Evolutionary conservation across 805 yeast species (phyloP), one percentile per base, ranked within the genome.

Genomic region (Wickerhamiella sorbophila): DNA sequence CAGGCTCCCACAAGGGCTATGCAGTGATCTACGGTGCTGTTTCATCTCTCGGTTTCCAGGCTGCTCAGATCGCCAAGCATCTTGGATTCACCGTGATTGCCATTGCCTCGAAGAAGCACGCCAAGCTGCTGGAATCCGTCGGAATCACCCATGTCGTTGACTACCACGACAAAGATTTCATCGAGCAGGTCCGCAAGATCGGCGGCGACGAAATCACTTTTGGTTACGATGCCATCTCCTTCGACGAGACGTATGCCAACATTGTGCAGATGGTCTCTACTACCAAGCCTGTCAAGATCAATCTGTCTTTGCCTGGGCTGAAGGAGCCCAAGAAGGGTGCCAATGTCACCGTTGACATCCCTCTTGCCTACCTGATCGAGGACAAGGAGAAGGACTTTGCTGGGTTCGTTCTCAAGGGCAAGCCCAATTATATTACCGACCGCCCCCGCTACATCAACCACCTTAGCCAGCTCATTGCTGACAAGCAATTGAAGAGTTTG

Each of bases 41-140:
- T n/a, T 67, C 81, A 16, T 69, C 79, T 16, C 66, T 77, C 10
- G 86, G 85, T 20, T 64, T 63, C 40, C 39, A 63, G 19, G 74
- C 76, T 9, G 68, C 77, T 42, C 87, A 80, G 63, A 48, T 76
- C 36, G 79, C 79, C 18, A 71, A 71, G 49, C 52, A 63, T 31
- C 45, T 71, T 21, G 74, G 72, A 12, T 67, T 54, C 51, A 65
- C 64, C 37, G 69, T 72, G 39, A 58, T 70, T 41, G 69, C 70
- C 3, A 69, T 72, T 35, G 76, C 79, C 6, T 76, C 80, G 10
- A 70, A 77, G 2, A 53, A 60, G 50, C 63, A 74, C 53, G 62
- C 61, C 45, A 61, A 60, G 12, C 54, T 52, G 38, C 53, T 75
- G 47, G 64, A 63, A 50, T 43, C 53, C 1, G 50, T 69, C 22